Evolutionary conservation across 352 stramenopile species (phyloP), one percentile per base, ranked within the genome.

Genomic region (Phytophthora sojae): DNA sequence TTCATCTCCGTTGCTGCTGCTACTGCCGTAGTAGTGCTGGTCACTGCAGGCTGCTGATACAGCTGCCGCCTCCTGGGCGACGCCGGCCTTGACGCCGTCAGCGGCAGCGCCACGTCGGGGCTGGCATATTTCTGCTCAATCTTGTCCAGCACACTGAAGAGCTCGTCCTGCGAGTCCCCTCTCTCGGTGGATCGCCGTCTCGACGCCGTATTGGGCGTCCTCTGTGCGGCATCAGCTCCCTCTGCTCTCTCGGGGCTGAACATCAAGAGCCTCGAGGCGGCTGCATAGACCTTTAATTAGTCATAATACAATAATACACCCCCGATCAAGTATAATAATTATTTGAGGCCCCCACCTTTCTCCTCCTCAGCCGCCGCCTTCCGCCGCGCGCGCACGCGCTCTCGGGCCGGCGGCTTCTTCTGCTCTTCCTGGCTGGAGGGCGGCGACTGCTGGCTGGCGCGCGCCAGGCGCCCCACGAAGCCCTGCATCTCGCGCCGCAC

Each of bases 401-500:
- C 55, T 61, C 50, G 55, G 39, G 32, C 35, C 11, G 19, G 15
- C 15, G 37, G 64, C 14, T 69, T 39, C 32, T 39, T 39, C 2
- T 39, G 63, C 25, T 74, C 68, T 19, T 76, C 65, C 9, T 57
- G 58, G 19, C 25, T 69, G 21, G 25, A 61, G 6, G 72, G 61
- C 21, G 80, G 70, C 3, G 80, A 87, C 58, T 86, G 69, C 51
- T 82, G 56, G 56, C 82, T 93, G 9, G 84, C 82, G 32, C 85
- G 83, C 29, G 75, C 72, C 59, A 96, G 60, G 4, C 83, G 76
- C 1, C 77, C 84, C 19, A 94, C 80, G 70, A 92, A 92, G 37
- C 83, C 83, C 67, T 91, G 83, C 71, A 93, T 82, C 76, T 92
- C 84, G 23, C 79, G 75, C 19, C 88, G 80, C 60, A 92, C 74